Evolutionary conservation across 1,284 basidiomycete genomes (phyloP).

Genomic region (Fomitopsis palustris): DNA sequence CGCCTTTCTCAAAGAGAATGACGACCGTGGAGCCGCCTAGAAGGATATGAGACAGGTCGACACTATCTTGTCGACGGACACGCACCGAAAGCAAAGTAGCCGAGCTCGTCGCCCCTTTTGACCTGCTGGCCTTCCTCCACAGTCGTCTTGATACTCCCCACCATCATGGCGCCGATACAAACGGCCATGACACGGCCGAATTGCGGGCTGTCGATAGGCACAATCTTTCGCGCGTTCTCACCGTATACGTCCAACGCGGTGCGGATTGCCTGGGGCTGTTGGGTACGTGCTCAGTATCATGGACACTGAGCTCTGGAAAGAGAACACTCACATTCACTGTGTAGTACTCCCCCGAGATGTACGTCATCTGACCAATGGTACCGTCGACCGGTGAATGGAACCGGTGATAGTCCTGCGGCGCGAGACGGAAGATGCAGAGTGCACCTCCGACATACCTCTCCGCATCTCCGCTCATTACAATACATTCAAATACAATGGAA

Average conservation of each 20-base stretch:
- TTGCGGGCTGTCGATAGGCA: constrained; percentile 81
- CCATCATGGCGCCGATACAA: constrained; percentile 94
- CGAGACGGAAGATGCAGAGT: constrained; percentile 86
- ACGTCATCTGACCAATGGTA: constrained; percentile 73
- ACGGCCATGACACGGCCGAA: constrained; percentile 90
- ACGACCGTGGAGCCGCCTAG: constrained; percentile 91
- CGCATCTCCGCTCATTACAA: constrained; percentile 56
- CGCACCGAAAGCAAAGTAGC: constrained; percentile 92
- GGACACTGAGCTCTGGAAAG: background rate
- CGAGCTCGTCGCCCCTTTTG: constrained; percentile 84
- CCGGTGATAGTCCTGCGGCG: constrained; percentile 95
- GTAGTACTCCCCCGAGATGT: constrained; percentile 87
- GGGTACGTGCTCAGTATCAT: constrained; percentile 62
- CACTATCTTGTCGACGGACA: constrained; percentile 7
- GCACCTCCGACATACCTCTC: constrained; percentile 76
- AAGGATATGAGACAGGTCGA: background rate
- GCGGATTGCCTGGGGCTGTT: constrained; percentile 76
- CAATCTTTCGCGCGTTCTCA: constrained; percentile 88
- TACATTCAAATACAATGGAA: no score
- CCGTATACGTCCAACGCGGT: constrained; percentile 90
- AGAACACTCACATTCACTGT: constrained; percentile 75
- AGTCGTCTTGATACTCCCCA: constrained; percentile 83
- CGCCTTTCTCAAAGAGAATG: constrained; percentile 79
- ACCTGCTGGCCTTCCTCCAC: constrained; percentile 82
- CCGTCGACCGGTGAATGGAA: constrained; percentile 94